Evolutionary conservation across 805 yeast genomes (phyloP).

Genomic region (Wickerhamomyces strasburgensis): DNA sequence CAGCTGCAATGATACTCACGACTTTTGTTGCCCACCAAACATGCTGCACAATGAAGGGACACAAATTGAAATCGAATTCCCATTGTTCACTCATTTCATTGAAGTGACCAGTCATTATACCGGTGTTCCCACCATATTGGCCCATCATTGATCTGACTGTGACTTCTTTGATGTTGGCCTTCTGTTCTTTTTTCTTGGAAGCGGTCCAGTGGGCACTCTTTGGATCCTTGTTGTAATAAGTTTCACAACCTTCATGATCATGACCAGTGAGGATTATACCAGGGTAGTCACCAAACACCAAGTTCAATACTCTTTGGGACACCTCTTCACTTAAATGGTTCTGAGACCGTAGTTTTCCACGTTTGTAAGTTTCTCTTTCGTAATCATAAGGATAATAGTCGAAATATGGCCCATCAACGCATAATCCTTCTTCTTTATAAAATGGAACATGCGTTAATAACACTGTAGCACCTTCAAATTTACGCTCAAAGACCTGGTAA

Average conservation of each 20-base stretch:
- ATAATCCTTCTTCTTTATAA: conserved; percentile 74
- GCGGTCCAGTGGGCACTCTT: conserved; percentile 55
- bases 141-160: conserved; percentile 97
- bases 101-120: conserved; percentile 73
- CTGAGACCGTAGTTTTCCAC: conserved; percentile 72
- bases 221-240: conserved; percentile 48
- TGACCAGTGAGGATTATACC: conserved; percentile 92
- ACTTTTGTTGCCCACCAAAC: conserved; percentile 92
- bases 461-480: conserved; percentile 74
- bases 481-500: conserved; percentile 46
- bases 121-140: conserved; percentile 85
- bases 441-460: conserved; percentile 87
- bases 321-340: conserved; percentile 73
- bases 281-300: conserved; percentile 62
- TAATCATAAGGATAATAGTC: conserved; percentile 48
- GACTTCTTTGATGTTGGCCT: conserved; percentile 55
- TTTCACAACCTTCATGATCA: conserved; percentile 92
- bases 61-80: conserved; percentile 66
- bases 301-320: conserved; percentile 60
- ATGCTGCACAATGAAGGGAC: conserved; percentile 85
- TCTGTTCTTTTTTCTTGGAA: conserved; percentile 33
- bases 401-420: conserved; percentile 81
- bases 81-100: conserved; percentile 39
- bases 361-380: conserved; percentile 59
- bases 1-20: conserved; percentile 35